Conservation (phyloP, 2,329 filamentous ascomycete genomes). For the Kalmusia sp. region DNA sequence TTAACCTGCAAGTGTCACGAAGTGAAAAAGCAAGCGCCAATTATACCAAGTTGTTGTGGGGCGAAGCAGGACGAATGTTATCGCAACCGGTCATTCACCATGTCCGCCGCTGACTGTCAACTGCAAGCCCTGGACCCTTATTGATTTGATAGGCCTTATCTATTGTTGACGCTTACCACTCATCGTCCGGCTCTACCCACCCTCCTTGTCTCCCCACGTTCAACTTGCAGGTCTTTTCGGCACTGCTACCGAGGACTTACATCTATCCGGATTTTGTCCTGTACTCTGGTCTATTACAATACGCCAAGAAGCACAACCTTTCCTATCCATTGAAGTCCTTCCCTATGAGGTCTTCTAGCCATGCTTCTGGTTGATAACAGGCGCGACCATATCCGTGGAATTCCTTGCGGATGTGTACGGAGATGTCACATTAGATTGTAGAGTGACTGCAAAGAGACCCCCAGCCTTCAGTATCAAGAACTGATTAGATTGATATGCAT, state of each 20-base stretch:
- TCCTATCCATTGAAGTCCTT: neutral
- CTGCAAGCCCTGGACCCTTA: slow-evolving; percentile 5
- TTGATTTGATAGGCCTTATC: slow-evolving; percentile 18
- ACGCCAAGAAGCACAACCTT: neutral
- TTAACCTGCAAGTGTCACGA: neutral
- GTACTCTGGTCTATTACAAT: neutral
- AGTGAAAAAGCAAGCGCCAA: neutral
- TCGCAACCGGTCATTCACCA: slow-evolving; percentile 12
- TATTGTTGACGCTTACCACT: slow-evolving; percentile 11
- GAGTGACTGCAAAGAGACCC: neutral
- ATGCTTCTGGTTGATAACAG: neutral
- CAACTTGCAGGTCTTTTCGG: slow-evolving; percentile 12
- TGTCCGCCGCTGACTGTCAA: slow-evolving; percentile 15
- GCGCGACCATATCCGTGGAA: slow-evolving; percentile 11
- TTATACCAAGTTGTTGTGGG: neutral
- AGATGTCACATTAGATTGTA: neutral
- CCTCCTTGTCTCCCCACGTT: slow-evolving; percentile 8
- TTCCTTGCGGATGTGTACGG: slow-evolving; percentile 5
- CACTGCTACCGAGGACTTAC: slow-evolving; percentile 6
- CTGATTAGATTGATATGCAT: slow-evolving; percentile 8
- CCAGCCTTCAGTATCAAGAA: neutral
- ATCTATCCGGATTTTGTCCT: neutral
- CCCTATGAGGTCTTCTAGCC: neutral
- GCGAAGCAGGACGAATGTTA: slow-evolving; percentile 6
- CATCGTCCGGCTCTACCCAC: slow-evolving; percentile 5